Base-by-base conservation (phyloP, 2,329 filamentous ascomycete genomes). In the Pseudogymnoascus sp. region DNA sequence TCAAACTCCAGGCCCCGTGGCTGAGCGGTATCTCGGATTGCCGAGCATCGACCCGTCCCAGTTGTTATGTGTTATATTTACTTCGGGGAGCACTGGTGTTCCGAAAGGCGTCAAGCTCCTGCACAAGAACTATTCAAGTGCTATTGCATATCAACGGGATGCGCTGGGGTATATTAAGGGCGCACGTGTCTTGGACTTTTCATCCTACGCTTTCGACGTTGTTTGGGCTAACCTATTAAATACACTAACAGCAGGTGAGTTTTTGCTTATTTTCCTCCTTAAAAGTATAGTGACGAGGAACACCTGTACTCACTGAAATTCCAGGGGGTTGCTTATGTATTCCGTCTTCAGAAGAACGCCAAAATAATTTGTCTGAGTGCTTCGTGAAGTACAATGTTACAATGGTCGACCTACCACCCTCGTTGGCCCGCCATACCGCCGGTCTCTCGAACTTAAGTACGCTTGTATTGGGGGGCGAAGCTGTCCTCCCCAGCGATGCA, bases 391-490 rank as follows among this genome's bases (percentile, higher is more conserved):
- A 64, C 28, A 25, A 61, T 8, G 60, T 66, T 14, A 66, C 66
- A 35, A 60, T 60, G 35, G 60, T 62, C 20, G 50, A 63, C 28
- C 58, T 67, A 11, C 66, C 65, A 20, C 64, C 65, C 4, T 57
- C 63, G 1, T 18, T 64, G 12, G 57, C 43, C 11, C 38, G 66
- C 7, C 38, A 58, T 22, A 64, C 65, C n/a, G 33, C 43, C 12
- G 60, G 39, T 20, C 57, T 66, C 18, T 38, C 65, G 3, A 41
- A 47, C 25, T 58, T 67, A 20, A 59, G 38, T 20, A 57, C 41
- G n/a, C 35, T 67, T 35, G 60, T 59, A 33, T 33, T 67, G 6
- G 65, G 60, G 28, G 65, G 65, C 4, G 65, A 66, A 37, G 57
- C 65, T 9, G 39, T 60, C 12, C 25, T 37, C 14, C 14, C 36